Percentiles rank a stretch among this genome's conserved stretches.
phyloP scores from a whole-genome alignment of 768 basidiomycete genomes.

The Pleurotus djamor region DNA sequence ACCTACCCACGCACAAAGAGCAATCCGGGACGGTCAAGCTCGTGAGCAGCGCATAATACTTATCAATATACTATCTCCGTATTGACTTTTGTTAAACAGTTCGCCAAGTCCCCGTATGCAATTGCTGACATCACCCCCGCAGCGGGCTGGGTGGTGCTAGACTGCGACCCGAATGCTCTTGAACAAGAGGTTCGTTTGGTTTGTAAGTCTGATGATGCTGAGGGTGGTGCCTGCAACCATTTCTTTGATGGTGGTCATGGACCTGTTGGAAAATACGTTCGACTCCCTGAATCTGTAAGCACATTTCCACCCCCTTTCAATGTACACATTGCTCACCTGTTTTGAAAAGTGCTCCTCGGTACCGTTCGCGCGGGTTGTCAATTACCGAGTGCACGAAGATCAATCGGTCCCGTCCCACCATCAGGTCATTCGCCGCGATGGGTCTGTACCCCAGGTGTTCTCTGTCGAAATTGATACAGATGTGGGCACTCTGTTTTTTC shows the following conservation, averaged over 20 bases:
- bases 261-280: slow-evolving; percentile 46
- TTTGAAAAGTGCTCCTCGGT: slow-evolving; percentile 31
- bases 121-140: not conserved
- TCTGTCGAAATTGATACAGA: slow-evolving; percentile 29
- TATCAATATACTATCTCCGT: not conserved
- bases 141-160: not conserved
- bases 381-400: slow-evolving; percentile 36
- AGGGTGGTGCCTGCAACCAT: slow-evolving; percentile 27
- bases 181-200: not conserved
- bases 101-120: not conserved
- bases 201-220: not conserved
- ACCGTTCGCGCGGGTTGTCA: slow-evolving; percentile 38
- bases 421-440: slow-evolving; percentile 22
- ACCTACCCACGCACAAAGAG: not conserved
- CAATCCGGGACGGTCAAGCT: not conserved
- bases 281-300: slow-evolving; percentile 49
- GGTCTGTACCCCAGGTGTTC: slow-evolving; percentile 21
- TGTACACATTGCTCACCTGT: not conserved
- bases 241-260: slow-evolving; percentile 29
- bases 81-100: not conserved
- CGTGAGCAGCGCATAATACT: not conserved
- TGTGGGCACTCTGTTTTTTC: not conserved
- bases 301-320: not conserved
- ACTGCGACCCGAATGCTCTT: not conserved
- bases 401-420: slow-evolving; percentile 34